Evolutionary conservation across 805 yeast genomes (phyloP), one percentile per base, ranked within the genome.

Genomic region (Candida bentonensis): DNA sequence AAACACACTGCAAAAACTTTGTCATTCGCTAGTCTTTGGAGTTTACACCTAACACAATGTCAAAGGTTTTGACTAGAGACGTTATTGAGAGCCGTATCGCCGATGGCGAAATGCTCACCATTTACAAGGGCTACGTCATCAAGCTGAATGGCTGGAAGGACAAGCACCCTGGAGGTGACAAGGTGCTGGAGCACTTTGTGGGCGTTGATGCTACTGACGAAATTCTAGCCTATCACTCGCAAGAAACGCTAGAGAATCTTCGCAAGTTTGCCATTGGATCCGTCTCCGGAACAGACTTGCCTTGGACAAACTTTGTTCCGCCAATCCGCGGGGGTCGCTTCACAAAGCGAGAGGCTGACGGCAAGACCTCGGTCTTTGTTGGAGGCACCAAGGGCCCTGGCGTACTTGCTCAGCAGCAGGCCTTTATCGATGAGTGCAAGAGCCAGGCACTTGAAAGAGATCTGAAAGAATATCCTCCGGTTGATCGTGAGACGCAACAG

Each of bases 161-260:
- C 22, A 67, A 53, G 42, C 96, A 86, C 60, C 96, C 96, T 0
- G 96, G 96, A 15, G 95, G 96, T 3, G 88, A 80, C 47, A 82
- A 76, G 55, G 88, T 94, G 1, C 78, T 87, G 4, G 68, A 67
- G 53, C 96, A 87, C 61, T 70, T 86, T 80, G 74, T 86, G 2
- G 96, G 96, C 1, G 65, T 89, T 46, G 95, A 86, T 61, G 94
- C 95, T 20, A 79, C 92, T 0, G 94, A 85, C 58, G 95, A 87
- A 59, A 85, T 86, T 83, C 73, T 78, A 44, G 87, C 88, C 5
- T 86, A 84, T 54, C 95, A 86, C 57, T 59, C 73, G 39, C 74
- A 69, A 11, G 81, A 74, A 42, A 73, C 92, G 0, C 63, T 72
- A 5, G 41, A 47, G 2, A 60, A 61, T 0, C 80, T 83, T 59